Conservation (phyloP, 2,329 filamentous ascomycete genomes). For the Trichoderma sp. region DNA sequence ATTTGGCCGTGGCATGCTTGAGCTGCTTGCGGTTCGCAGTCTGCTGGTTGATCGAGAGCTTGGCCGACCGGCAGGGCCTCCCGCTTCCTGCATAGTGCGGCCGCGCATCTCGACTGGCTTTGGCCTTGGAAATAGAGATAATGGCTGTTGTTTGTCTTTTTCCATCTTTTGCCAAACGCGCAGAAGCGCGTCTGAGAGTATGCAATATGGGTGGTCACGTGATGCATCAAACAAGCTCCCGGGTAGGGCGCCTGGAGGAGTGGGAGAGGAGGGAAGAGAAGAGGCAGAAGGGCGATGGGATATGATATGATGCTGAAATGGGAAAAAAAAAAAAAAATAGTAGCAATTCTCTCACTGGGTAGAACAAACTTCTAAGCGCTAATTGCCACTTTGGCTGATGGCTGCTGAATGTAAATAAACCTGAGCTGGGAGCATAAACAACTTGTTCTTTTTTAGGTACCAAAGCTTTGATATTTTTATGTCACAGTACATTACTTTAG, state of each 20-base stretch:
- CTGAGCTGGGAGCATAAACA: too few relatives aligned
- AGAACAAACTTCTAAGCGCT: not conserved
- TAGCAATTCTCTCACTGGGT: not conserved
- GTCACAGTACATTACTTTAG: too few relatives aligned
- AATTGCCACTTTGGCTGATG: not conserved
- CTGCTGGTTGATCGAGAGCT: conserved; percentile 31
- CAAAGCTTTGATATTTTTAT: too few relatives aligned
- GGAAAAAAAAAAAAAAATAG: not conserved
- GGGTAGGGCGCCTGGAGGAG: not conserved
- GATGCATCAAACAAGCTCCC: not conserved
- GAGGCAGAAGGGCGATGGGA: too few relatives aligned
- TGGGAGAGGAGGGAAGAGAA: not conserved
- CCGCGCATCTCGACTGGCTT: conserved; percentile 33
- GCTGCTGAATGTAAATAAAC: rapidly evolving
- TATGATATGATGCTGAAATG: not conserved
- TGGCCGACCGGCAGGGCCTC: conserved; percentile 30
- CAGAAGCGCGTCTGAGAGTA: not conserved
- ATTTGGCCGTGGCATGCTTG: conserved; percentile 37
- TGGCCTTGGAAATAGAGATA: not conserved
- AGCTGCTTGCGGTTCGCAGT: conserved; percentile 36
- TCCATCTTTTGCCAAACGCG: not conserved
- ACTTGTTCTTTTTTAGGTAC: too few relatives aligned
- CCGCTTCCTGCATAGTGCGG: conserved; percentile 33
- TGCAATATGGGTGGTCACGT: not conserved
- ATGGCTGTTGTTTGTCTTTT: not conserved